Conservation (phyloP, 495 filamentous ascomycete species). For the Penicillium riverlandense region DNA sequence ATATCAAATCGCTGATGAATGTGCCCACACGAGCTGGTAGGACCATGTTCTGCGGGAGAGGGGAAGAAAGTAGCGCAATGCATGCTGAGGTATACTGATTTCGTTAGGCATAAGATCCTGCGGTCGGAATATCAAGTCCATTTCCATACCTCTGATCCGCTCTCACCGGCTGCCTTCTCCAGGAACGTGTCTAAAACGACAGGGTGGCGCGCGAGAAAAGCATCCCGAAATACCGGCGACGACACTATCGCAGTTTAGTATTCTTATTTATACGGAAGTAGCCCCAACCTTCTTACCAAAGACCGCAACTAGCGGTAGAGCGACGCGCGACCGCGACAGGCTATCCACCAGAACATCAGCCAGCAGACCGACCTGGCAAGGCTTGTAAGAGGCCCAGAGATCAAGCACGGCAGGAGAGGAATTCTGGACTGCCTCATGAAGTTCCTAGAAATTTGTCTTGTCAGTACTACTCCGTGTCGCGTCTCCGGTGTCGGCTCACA, state of each 20-base stretch:
- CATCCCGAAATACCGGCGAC: conserved; percentile 27
- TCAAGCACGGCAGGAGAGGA: conserved; percentile 10
- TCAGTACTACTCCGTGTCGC: neutral
- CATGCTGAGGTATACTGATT: conserved; percentile 33
- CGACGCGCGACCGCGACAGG: conserved; percentile 31
- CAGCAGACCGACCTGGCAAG: conserved; percentile 37
- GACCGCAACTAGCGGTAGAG: conserved; percentile 28
- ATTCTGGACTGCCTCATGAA: conserved; percentile 24
- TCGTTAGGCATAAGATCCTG: conserved; percentile 1
- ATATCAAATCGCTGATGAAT: conserved; percentile 34
- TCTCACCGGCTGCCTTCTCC: conserved; percentile 21
- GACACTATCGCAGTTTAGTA: conserved; percentile 17
- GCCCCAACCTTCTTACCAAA: conserved; percentile 27
- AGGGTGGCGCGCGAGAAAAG: conserved; percentile 32
- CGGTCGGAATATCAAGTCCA: too few relatives aligned
- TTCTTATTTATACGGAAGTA: neutral
- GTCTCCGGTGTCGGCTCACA: neutral
- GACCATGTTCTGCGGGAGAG: conserved; percentile 25
- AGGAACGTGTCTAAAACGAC: conserved; percentile 35
- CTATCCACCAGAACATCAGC: conserved; percentile 37
- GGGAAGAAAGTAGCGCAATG: conserved; percentile 33
- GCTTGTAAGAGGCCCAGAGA: conserved; percentile 37
- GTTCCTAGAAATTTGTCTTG: conserved; percentile 20
- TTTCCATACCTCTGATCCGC: conserved; percentile 22
- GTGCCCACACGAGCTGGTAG: conserved; percentile 31